Percentiles rank a stretch among this genome's conserved stretches.
Evolutionary conservation across 1,284 basidiomycete genomes (phyloP).

Genomic region (Wallemia ichthyophaga): DNA sequence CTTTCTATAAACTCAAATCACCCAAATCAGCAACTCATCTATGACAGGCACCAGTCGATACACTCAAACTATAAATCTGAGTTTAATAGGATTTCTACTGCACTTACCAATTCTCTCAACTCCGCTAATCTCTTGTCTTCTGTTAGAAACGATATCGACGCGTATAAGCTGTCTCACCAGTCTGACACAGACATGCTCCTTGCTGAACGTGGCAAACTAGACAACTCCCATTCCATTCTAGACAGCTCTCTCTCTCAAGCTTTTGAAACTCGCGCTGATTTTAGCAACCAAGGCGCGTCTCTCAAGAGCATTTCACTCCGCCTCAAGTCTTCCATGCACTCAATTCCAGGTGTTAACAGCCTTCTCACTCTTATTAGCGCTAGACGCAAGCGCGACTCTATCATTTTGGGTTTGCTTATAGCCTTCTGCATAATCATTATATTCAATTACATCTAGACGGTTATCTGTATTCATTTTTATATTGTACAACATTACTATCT

Average conservation of each 20-base stretch:
- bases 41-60: background rate
- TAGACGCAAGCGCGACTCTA: slow-evolving; percentile 56
- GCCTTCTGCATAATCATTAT: slow-evolving; percentile 53
- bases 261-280: slow-evolving; percentile 84
- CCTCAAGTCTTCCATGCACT: slow-evolving; percentile 50
- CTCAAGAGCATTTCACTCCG: slow-evolving; percentile 48
- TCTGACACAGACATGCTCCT: slow-evolving; percentile 60
- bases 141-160: slow-evolving; percentile 11
- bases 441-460: slow-evolving; percentile 38
- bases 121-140: background rate
- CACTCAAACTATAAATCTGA: background rate
- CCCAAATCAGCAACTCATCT: too few species aligned
- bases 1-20: too few species aligned
- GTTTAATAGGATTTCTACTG: too few species aligned
- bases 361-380: slow-evolving; percentile 74
- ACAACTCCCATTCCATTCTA: slow-evolving; percentile 76
- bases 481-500: background rate
- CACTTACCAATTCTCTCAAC: too few species aligned
- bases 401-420: slow-evolving; percentile 63
- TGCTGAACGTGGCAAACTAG: slow-evolving; percentile 60
- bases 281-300: slow-evolving; percentile 47
- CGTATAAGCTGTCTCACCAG: slow-evolving; percentile 38
- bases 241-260: slow-evolving; percentile 84
- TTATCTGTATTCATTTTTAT: slow-evolving; percentile 8
- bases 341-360: slow-evolving; percentile 78